phyloP scores from a whole-genome alignment of 169 alveolate genomes.

The Toxoplasma gondii region DNA sequence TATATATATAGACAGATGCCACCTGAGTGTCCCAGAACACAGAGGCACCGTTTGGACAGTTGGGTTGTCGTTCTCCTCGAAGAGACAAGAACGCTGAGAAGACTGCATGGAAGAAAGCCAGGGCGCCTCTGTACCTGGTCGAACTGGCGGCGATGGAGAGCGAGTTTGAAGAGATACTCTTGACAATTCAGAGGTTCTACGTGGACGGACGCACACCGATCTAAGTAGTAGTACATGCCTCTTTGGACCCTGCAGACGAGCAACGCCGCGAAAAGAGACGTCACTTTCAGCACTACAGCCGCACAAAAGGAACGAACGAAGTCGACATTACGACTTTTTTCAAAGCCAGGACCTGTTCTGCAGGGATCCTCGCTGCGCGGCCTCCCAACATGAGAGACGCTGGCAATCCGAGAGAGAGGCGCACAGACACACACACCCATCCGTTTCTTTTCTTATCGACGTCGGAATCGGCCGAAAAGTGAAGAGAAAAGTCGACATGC shows the following conservation, averaged over 20 bases:
- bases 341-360: neutral
- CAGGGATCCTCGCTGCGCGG: neutral
- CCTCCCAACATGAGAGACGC: neutral
- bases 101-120: neutral
- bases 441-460: too few relatives aligned
- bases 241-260: conserved; percentile 61
- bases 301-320: too few relatives aligned
- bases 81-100: neutral
- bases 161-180: conserved; percentile 84
- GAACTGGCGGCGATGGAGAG: conserved; percentile 77
- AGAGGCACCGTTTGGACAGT: too few relatives aligned
- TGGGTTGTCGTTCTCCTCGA: neutral
- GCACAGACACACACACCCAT: too few relatives aligned
- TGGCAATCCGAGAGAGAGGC: neutral
- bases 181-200: conserved; percentile 74
- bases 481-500: too few relatives aligned
- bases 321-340: too few relatives aligned
- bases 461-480: too few relatives aligned
- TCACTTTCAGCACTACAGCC: neutral
- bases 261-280: neutral
- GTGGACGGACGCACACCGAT: conserved; percentile 60
- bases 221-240: conserved; percentile 64
- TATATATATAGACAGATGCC: neutral
- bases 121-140: conserved; percentile 75
- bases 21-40: too few relatives aligned